Base-by-base conservation (phyloP, 164 flowering plant species). In the Santalum album region DNA sequence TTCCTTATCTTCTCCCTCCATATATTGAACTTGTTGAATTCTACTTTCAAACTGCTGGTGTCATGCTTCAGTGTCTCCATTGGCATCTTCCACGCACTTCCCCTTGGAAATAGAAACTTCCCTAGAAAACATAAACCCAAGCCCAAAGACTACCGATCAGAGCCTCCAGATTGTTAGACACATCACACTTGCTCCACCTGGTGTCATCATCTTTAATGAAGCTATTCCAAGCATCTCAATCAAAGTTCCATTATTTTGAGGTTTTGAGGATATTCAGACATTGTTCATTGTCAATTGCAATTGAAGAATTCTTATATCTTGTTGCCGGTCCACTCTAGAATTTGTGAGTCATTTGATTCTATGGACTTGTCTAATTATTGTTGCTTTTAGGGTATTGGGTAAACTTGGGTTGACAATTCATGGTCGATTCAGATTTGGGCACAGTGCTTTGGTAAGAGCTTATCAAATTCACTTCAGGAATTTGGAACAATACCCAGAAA, bases 301-400 rank as follows among this genome's bases (percentile, higher is more conserved):
- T 56, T 54, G 75, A 6, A 55, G 80, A 40, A 21, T 87, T 2
- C 55, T 74, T 1, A 52, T 90, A 6, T 75, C 87, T 9, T 87
- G 89, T 49, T 80, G 77, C 25, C 70, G 70, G 1, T 78, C 90
- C 6, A 76, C 95, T 0, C 47, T 85, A 14, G 56, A 65, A 19
- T 84, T 85, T 40, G 12, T 77, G 2, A 81, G 72, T 12, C 50
- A 49, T 48, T 19, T 78, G 14, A 34, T 82, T 32, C 19, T 78
- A 3, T 67, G 65, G 55, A 65, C 83, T 42, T 69, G 66, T 34
- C 58, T 80, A 0, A 32, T 69, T 27, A 64, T 73, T 54, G 35
- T 66, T 21, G 73, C 47, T 46, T 40, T 78, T 43, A 67, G 78
- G 79, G 61, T 65, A 69, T 53, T 80, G 66, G 59, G 63, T 25